Conservation (phyloP, 2,329 filamentous ascomycete species). For the Colletotrichum somersetense region DNA sequence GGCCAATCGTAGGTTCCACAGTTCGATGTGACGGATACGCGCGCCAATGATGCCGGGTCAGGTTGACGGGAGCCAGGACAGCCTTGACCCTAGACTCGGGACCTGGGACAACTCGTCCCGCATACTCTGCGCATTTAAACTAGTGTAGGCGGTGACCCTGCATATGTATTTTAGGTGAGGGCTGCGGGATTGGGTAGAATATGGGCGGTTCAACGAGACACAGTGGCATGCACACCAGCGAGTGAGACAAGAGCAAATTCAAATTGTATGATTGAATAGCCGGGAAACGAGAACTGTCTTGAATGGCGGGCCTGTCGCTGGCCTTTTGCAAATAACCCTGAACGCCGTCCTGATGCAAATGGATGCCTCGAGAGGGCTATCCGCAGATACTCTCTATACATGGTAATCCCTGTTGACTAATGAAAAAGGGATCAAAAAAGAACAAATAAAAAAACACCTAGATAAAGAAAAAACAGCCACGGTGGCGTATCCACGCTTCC, state of each 20-base stretch:
- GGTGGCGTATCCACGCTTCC: constrained; percentile 23
- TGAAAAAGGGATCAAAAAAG: not conserved
- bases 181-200: constrained; percentile 17
- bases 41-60: constrained; percentile 35
- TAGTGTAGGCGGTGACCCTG: constrained; percentile 11
- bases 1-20: constrained; percentile 28
- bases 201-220: constrained; percentile 7
- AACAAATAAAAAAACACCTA: not conserved
- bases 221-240: not conserved
- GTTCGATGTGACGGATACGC: constrained; percentile 25
- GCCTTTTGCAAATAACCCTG: constrained; percentile 31
- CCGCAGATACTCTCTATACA: constrained; percentile 31
- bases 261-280: constrained; percentile 1
- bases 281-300: constrained; percentile 26
- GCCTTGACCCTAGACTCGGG: constrained; percentile 36
- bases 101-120: constrained; percentile 34
- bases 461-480: constrained; percentile 11
- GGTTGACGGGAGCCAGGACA: constrained; percentile 34
- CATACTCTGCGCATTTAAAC: constrained; percentile 14
- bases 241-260: constrained; percentile 3
- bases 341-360: constrained; percentile 39
- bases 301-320: constrained; percentile 28
- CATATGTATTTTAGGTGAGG: not conserved
- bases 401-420: constrained; percentile 1
- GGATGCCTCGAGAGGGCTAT: constrained; percentile 27